Conservation (phyloP, 805 yeast species). For the Wickerhamomyces chambardii region DNA sequence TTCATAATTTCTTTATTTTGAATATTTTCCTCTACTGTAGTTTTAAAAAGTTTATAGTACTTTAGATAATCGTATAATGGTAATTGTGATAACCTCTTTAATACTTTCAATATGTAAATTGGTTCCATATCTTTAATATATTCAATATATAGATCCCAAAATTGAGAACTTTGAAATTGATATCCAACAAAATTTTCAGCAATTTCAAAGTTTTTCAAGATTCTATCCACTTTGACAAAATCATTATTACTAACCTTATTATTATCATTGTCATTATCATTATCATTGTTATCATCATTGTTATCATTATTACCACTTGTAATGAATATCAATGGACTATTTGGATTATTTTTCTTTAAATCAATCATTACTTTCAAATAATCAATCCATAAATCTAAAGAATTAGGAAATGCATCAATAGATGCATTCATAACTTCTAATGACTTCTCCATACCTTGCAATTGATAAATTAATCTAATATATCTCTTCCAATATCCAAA, state of each 20-base stretch:
- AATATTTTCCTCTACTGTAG: slow-evolving; percentile 13
- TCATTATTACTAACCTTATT: no score
- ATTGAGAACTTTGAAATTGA: slow-evolving; percentile 67
- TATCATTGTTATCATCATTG: no score
- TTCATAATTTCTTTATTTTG: slow-evolving; percentile 23
- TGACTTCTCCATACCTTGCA: slow-evolving; percentile 45
- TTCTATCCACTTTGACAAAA: slow-evolving; percentile 15
- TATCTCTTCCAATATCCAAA: slow-evolving; percentile 58
- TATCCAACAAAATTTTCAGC: slow-evolving; percentile 49
- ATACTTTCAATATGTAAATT: slow-evolving; percentile 31
- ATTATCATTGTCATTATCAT: no score
- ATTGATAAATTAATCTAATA: slow-evolving; percentile 43
- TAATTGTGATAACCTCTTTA: slow-evolving; percentile 21
- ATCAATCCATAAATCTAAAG: slow-evolving; percentile 64
- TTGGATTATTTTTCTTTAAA: slow-evolving; percentile 1
- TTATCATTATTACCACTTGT: no score
- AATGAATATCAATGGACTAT: neutral
- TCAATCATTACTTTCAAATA: slow-evolving; percentile 41
- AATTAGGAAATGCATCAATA: slow-evolving; percentile 41
- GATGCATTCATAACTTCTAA: slow-evolving; percentile 33
- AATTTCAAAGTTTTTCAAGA: slow-evolving; percentile 34
- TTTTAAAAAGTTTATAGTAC: slow-evolving; percentile 47
- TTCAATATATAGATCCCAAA: slow-evolving; percentile 76
- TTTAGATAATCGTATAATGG: slow-evolving; percentile 87
- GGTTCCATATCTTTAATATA: slow-evolving; percentile 31